Evolutionary conservation across 2,329 filamentous ascomycete genomes (phyloP).

Genomic region (Helotiales sp.): DNA sequence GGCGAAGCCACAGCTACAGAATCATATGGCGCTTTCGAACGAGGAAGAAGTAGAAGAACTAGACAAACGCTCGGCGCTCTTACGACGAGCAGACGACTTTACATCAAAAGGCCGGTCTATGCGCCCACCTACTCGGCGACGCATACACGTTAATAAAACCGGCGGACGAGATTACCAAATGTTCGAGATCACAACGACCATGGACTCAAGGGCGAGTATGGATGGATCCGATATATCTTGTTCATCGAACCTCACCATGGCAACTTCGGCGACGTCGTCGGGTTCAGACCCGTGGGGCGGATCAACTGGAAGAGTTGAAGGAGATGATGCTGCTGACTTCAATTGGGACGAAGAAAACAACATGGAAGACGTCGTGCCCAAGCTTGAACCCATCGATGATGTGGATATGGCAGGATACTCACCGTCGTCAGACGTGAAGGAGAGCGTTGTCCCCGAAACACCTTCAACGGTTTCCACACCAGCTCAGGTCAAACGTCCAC

Average conservation of each 20-base stretch:
- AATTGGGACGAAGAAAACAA: conserved; percentile 37
- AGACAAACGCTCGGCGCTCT: conserved; percentile 12
- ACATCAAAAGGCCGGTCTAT: conserved; percentile 10
- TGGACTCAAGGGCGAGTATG: conserved; percentile 29
- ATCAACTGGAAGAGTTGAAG: conserved; percentile 32
- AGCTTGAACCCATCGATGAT: conserved; percentile 55
- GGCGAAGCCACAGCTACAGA: conserved; percentile 22
- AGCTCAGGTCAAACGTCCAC: conserved; percentile 56
- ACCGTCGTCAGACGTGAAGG: conserved; percentile 45
- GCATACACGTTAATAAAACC: conserved; percentile 18
- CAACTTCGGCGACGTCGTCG: conserved; percentile 31
- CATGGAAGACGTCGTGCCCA: conserved; percentile 45
- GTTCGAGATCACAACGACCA: conserved; percentile 20
- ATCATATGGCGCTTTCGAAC: conserved; percentile 24
- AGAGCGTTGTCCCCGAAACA: conserved; percentile 18
- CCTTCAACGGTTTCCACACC: conserved; percentile 17
- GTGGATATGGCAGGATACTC: conserved; percentile 53
- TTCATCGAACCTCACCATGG: conserved; percentile 29
- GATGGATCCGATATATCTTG: conserved; percentile 30
- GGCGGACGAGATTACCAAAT: conserved; percentile 19
- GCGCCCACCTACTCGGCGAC: conserved; percentile 21
- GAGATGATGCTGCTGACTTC: conserved; percentile 26
- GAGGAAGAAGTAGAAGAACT: conserved; percentile 30
- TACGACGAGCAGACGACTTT: conserved; percentile 8
- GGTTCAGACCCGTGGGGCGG: conserved; percentile 32